These are phyloP conservation scores for Dysphania ambrosioides DNA, from an alignment of 148 eudicot species.

Conservation along the genomic window DNA sequence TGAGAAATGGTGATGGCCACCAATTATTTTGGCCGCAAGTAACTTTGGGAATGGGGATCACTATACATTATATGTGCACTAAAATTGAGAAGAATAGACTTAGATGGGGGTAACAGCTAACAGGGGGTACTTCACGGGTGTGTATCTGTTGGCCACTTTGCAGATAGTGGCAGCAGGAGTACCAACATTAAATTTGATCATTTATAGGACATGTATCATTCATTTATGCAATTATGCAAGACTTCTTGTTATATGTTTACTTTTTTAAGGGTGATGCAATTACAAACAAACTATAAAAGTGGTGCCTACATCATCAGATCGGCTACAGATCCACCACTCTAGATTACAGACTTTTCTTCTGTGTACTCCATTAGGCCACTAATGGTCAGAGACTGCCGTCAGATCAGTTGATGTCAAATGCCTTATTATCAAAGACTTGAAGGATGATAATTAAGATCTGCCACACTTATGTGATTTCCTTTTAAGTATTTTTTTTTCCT, in stretches of 20 bases:
- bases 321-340: too few species aligned
- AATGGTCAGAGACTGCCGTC: too few species aligned
- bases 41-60: conserved; percentile 2
- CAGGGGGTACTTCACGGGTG: conserved; percentile 20
- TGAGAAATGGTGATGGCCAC: neutral
- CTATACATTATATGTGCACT: neutral
- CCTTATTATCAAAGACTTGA: too few species aligned
- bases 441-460: too few species aligned
- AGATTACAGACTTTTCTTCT: too few species aligned
- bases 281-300: neutral
- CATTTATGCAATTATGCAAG: too few species aligned
- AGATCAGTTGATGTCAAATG: too few species aligned
- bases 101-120: neutral
- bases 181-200: neutral
- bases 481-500: too few species aligned
- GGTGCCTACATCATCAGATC: neutral
- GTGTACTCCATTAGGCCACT: too few species aligned
- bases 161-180: neutral
- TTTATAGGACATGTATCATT: neutral
- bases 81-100: neutral
- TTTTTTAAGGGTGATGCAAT: neutral
- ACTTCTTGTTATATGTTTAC: too few species aligned
- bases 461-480: too few species aligned
- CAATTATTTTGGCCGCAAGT: neutral
- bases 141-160: conserved; percentile 6